phyloP scores from a whole-genome alignment of 176 grass and related monocot genomes.

The Carex pumila region DNA sequence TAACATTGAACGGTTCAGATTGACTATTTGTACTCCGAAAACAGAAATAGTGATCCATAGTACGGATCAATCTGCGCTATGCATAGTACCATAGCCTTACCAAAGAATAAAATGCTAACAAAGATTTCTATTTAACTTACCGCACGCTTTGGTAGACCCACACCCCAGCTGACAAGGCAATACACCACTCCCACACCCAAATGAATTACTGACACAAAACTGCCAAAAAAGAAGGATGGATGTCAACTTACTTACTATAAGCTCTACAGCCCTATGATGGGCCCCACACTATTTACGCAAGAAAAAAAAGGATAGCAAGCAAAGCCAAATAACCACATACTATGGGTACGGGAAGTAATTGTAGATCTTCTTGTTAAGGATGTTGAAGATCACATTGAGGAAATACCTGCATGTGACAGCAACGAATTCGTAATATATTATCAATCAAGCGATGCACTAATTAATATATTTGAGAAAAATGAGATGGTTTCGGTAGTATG shows the following conservation, averaged over 20 bases:
- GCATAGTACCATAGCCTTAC: too few species aligned
- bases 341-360: slow-evolving; percentile 99
- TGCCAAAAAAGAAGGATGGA: slow-evolving; percentile 15
- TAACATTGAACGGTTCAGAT: too few species aligned
- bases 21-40: too few species aligned
- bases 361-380: slow-evolving; percentile 99
- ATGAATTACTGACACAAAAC: slow-evolving; percentile 89
- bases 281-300: neutral
- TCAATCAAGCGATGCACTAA: neutral
- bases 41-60: too few species aligned
- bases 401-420: slow-evolving; percentile 67
- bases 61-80: too few species aligned
- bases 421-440: neutral
- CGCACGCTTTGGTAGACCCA: slow-evolving; percentile 90
- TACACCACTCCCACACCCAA: slow-evolving; percentile 65
- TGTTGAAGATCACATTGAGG: slow-evolving; percentile 99
- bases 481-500: neutral
- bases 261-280: neutral
- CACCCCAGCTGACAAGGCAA: slow-evolving; percentile 67
- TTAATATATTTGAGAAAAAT: neutral
- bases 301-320: neutral
- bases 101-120: neutral
- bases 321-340: slow-evolving; percentile 34
- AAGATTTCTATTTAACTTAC: slow-evolving; percentile 42
- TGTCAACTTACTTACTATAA: neutral